These are phyloP conservation scores for Podospora tetraspora DNA, from an alignment of 495 filamentous ascomycete species.

Conservation along the genomic window DNA sequence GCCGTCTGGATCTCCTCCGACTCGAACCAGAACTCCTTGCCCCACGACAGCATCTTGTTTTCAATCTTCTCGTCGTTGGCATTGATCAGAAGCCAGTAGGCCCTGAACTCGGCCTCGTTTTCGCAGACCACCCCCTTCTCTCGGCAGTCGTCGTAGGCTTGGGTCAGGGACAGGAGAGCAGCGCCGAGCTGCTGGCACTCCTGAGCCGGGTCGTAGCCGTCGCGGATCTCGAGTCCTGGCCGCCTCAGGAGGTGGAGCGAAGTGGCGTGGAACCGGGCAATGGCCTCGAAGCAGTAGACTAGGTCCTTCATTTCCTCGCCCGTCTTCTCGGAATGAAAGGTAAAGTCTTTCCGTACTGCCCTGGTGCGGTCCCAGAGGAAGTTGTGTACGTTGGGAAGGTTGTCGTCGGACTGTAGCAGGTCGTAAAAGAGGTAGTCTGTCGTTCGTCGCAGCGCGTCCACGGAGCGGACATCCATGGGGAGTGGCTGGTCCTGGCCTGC, in stretches of 20 bases:
- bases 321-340: slow-evolving; percentile 67
- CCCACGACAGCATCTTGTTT: slow-evolving; percentile 73
- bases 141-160: slow-evolving; percentile 76
- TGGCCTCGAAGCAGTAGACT: slow-evolving; percentile 80
- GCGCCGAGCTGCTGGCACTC: slow-evolving; percentile 90
- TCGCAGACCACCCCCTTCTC: slow-evolving; percentile 41
- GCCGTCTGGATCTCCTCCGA: slow-evolving; percentile 48
- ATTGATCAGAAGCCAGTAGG: slow-evolving; percentile 83
- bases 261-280: slow-evolving; percentile 85
- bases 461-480: slow-evolving; percentile 86
- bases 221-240: slow-evolving; percentile 49
- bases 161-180: slow-evolving; percentile 78
- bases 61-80: slow-evolving; percentile 70
- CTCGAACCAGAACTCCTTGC: slow-evolving; percentile 63
- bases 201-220: slow-evolving; percentile 80
- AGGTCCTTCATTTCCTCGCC: slow-evolving; percentile 57
- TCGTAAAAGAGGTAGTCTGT: slow-evolving; percentile 78
- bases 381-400: slow-evolving; percentile 66
- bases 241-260: slow-evolving; percentile 78
- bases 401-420: slow-evolving; percentile 58
- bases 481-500: slow-evolving; percentile 88
- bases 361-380: slow-evolving; percentile 94
- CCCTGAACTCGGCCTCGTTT: slow-evolving; percentile 86
- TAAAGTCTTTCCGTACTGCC: slow-evolving; percentile 89
- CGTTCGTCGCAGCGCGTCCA: slow-evolving; percentile 64